Evolutionary conservation across 192 early-diverging fungal species (phyloP).

Genomic region (Coemansia sp.): DNA sequence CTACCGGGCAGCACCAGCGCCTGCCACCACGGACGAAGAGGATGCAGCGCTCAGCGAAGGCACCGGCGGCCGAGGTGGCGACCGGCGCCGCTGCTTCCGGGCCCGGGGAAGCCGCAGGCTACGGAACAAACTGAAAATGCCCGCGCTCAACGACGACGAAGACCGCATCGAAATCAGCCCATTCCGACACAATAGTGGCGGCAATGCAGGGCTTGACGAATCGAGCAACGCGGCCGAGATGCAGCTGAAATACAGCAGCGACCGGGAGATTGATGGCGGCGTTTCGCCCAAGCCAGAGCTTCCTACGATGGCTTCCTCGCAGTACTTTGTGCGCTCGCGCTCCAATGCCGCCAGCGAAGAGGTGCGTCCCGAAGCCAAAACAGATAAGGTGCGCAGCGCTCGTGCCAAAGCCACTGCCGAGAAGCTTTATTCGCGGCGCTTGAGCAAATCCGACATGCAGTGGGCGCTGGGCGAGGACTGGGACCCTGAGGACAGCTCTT

Average conservation of each 20-base stretch:
- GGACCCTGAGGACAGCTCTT: constrained; percentile 47
- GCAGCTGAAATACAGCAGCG: background rate
- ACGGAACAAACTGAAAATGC: constrained; percentile 11
- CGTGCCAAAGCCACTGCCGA: constrained; percentile 35
- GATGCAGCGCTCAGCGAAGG: background rate
- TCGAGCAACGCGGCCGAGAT: background rate
- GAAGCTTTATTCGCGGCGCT: constrained; percentile 42
- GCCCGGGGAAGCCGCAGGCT: constrained; percentile 2
- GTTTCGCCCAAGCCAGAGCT: background rate
- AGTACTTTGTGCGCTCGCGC: constrained; percentile 43
- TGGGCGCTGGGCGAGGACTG: constrained; percentile 53
- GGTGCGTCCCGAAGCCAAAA: constrained; percentile 49
- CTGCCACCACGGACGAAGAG: constrained; percentile 3
- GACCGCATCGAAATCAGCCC: background rate
- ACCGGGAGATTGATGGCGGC: background rate
- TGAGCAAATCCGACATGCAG: constrained; percentile 50
- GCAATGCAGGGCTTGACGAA: background rate
- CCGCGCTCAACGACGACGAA: background rate
- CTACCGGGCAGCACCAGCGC: background rate
- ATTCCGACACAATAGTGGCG: background rate
- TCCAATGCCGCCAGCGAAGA: constrained; percentile 50
- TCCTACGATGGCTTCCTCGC: constrained; percentile 22
- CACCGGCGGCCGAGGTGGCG: background rate
- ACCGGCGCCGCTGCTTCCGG: background rate
- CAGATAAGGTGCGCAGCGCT: constrained; percentile 36